phyloP scores from a whole-genome alignment of 192 early-diverging fungal genomes.

The Coemansia sp. region DNA sequence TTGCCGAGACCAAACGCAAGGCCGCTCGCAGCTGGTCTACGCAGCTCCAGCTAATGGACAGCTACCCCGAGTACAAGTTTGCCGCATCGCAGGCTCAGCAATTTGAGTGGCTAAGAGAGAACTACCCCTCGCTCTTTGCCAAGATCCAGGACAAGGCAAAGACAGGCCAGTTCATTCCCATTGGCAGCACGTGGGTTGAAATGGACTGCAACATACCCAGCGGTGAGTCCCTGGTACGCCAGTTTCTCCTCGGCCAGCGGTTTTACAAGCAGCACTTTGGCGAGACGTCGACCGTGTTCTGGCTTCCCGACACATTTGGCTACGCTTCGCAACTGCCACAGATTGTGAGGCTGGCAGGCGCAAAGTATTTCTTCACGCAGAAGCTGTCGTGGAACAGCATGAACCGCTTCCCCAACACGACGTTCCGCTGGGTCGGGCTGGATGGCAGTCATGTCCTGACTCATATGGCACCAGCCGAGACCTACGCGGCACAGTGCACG shows the following conservation, averaged over 20 bases:
- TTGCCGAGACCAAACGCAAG: constrained; percentile 94
- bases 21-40: constrained; percentile 75
- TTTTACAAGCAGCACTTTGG: constrained; percentile 82
- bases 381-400: constrained; percentile 99
- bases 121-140: constrained; percentile 82
- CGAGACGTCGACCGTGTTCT: constrained; percentile 70
- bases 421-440: constrained; percentile 89
- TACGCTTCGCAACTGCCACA: constrained; percentile 89
- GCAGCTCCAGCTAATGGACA: constrained; percentile 76
- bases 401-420: constrained; percentile 95
- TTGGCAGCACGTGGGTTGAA: constrained; percentile 96
- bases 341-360: constrained; percentile 69
- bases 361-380: constrained; percentile 96
- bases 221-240: constrained; percentile 86
- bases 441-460: constrained; percentile 80
- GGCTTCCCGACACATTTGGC: constrained; percentile 93
- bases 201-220: constrained; percentile 98
- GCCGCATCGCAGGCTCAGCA: constrained; percentile 94
- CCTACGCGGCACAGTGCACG: constrained; percentile 67
- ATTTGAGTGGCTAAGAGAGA: constrained; percentile 81
- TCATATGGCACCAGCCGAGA: constrained; percentile 87
- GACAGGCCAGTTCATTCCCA: constrained; percentile 79
- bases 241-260: constrained; percentile 89
- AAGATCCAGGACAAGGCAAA: constrained; percentile 67
- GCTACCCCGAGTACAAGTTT: constrained; percentile 87